phyloP scores from a whole-genome alignment of 2,329 filamentous ascomycete genomes.

The Ophiosphaerella herpotricha region DNA sequence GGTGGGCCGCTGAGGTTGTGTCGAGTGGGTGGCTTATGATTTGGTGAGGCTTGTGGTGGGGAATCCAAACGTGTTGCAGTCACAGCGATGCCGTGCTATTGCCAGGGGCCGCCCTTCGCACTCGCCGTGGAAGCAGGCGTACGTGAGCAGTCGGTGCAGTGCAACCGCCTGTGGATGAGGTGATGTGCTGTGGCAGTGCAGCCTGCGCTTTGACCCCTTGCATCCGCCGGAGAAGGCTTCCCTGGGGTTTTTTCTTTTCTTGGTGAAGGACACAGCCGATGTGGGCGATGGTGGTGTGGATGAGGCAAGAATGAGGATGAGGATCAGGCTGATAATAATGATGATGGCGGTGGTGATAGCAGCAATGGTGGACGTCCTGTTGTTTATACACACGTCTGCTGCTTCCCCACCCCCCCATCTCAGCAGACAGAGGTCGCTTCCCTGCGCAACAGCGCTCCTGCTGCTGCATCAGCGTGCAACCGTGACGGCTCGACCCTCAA shows the following conservation, averaged over 20 bases:
- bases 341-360: too few species aligned
- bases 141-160: constrained; percentile 12
- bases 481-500: constrained; percentile 2
- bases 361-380: too few species aligned
- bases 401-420: constrained; percentile 5
- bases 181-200: constrained; percentile 12
- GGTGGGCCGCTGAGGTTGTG: constrained; percentile 5
- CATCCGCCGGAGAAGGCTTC: too few species aligned
- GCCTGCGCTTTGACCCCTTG: too few species aligned
- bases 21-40: constrained; percentile 14
- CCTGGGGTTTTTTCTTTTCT: too few species aligned
- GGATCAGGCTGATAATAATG: too few species aligned
- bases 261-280: too few species aligned
- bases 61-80: constrained; percentile 6
- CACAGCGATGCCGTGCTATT: background rate
- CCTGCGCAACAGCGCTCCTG: too few species aligned
- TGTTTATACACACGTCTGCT: too few species aligned
- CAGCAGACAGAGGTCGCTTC: background rate
- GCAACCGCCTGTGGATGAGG: constrained; percentile 14
- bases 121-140: constrained; percentile 4
- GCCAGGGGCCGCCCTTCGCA: background rate
- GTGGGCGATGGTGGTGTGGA: too few species aligned
- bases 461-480: constrained; percentile 1
- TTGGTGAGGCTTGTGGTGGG: constrained; percentile 19
- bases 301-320: too few species aligned